These are phyloP conservation scores for Aphanocladium album DNA, from an alignment of 2,329 filamentous ascomycete genomes.

Conservation along the genomic window DNA sequence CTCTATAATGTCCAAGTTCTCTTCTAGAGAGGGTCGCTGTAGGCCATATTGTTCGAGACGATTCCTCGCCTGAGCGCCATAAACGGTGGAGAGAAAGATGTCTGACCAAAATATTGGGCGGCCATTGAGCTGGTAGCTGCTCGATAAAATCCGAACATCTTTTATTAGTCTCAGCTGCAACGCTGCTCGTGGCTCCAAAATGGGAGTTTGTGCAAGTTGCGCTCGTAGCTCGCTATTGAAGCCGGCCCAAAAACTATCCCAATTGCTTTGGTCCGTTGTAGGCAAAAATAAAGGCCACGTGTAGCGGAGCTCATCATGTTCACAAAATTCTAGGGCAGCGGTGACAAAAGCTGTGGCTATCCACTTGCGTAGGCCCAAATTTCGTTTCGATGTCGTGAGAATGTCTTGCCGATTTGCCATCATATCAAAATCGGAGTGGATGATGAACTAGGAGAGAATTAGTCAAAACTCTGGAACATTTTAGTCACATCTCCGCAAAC, in stretches of 20 bases:
- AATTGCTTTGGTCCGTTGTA: slow-evolving; percentile 13
- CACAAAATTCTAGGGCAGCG: slow-evolving; percentile 34
- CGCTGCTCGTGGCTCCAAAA: slow-evolving; percentile 14
- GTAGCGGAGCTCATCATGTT: slow-evolving; percentile 33
- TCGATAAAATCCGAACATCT: background rate
- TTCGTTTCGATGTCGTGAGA: slow-evolving; percentile 31
- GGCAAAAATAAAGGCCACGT: slow-evolving; percentile 44
- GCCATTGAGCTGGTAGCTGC: background rate
- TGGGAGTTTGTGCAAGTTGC: slow-evolving; percentile 11
- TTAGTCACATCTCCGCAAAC: slow-evolving; percentile 19
- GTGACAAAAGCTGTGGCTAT: slow-evolving; percentile 35
- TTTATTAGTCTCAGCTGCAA: background rate
- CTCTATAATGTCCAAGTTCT: no score
- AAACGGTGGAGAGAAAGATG: background rate
- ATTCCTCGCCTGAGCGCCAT: no score
- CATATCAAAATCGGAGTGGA: slow-evolving; percentile 47
- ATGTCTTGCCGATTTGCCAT: slow-evolving; percentile 40
- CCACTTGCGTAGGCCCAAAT: slow-evolving; percentile 28
- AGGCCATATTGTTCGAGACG: no score
- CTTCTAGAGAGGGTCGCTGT: no score
- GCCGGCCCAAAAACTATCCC: slow-evolving; percentile 24
- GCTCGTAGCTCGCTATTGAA: slow-evolving; percentile 23
- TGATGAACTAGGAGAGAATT: slow-evolving; percentile 34
- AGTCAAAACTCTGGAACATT: background rate
- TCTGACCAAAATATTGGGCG: background rate